Percentiles rank a stretch among this genome's conserved stretches.
Evolutionary conservation across 106 monocot genomes (phyloP).

Genomic region (Alisma plantagoaquatica): DNA sequence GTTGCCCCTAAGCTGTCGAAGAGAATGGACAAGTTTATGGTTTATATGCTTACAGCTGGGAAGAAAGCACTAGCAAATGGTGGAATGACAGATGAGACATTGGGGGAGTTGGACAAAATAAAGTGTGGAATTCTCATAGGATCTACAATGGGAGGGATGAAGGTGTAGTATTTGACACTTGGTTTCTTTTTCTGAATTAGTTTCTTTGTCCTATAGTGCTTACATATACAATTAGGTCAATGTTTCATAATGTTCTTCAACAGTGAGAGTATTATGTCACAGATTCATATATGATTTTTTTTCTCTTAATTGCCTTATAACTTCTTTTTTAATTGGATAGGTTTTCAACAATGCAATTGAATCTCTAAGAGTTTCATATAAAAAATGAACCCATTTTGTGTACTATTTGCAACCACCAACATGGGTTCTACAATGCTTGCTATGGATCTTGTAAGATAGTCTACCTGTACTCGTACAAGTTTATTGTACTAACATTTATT

Average conservation of each 20-base stretch:
- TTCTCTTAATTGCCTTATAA: neutral
- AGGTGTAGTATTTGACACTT: conserved; percentile 21
- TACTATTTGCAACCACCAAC: conserved; percentile 27
- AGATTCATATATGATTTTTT: no score
- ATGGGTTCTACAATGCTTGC: conserved; percentile 37
- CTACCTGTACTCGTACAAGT: neutral
- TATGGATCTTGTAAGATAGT: conserved; percentile 30
- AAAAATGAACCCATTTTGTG: conserved; percentile 33
- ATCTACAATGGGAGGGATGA: conserved; percentile 85
- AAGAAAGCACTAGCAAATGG: conserved; percentile 67
- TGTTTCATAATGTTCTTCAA: no score
- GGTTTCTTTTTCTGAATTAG: neutral
- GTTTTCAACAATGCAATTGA: conserved; percentile 31
- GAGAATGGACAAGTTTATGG: conserved; percentile 83
- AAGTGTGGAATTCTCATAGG: conserved; percentile 73
- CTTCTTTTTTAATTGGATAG: conserved; percentile 8
- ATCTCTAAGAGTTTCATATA: conserved; percentile 27
- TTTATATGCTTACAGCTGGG: conserved; percentile 67
- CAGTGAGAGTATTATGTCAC: no score
- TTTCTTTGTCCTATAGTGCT: no score
- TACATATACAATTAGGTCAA: no score
- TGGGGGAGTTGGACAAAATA: conserved; percentile 49
- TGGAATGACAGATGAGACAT: conserved; percentile 54
- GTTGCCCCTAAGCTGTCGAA: conserved; percentile 63
- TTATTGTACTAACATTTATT: neutral